Evolutionary conservation across 164 flowering plant species (phyloP), one percentile per base, ranked within the genome.

Genomic region (Stephania cephalantha): DNA sequence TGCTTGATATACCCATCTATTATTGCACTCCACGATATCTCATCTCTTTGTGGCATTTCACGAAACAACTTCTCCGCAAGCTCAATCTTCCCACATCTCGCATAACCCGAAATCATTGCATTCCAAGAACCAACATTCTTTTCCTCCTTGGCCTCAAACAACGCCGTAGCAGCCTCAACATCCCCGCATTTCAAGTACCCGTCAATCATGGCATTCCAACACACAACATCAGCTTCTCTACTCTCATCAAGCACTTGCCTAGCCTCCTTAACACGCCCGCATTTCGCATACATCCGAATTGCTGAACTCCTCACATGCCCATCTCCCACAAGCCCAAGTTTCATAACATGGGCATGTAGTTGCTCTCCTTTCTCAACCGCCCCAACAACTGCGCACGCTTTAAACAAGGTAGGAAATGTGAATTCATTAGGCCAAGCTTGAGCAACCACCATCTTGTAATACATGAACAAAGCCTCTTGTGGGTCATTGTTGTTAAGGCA

Each of bases 11-110:
- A 88, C 6, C 90, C 89, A 76, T 84, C 88, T 17, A 90, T 86
- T 81, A 90, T 90, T 0, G 90, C 86, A 76, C 90, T 90, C 93
- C 93, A 88, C 70, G 90, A 82, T 1, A 88, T 76, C 10, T 84
- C 90, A 79, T 88, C 86, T 71, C 76, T 86, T 46, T 72, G 73
- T 25, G 79, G 74, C 89, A 88, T 87, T 17, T 73, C 79, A 71
- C 81, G 74, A 71, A 87, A 89, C 66, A 85, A 15, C 30, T 71
- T 64, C 22, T 80, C 53, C 1, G 93, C 88, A n/a, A 72, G 78
- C n/a, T 81, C 82, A 76, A 84, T 63, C 81, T 70, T 44, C 29
- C 87, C 86, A 80, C 80, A 71, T 71, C 70, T 78, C 1, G 84
- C 84, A 67, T 81, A 85, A 12, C 91, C 88, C 46, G 79, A 75